A percentile compares a stretch with the other conserved stretches of the same genome.
Evolutionary conservation across 495 filamentous ascomycete species (phyloP).

Genomic region (Tuber borchii): DNA sequence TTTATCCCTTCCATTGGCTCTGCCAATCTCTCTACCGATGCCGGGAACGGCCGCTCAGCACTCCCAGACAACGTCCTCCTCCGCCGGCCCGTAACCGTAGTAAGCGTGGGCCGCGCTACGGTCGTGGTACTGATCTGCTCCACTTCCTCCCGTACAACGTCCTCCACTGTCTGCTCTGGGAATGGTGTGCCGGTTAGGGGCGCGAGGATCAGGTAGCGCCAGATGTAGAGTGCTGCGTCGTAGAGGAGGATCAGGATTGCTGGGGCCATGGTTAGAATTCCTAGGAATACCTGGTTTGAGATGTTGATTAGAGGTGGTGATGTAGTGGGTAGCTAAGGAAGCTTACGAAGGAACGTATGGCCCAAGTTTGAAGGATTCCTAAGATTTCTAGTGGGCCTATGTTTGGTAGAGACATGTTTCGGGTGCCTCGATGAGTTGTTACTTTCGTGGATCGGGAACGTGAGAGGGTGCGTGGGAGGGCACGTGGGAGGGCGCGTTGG

Average conservation of each 20-base stretch:
- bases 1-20: neutral
- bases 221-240: slow-evolving; percentile 60
- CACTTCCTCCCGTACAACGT: neutral
- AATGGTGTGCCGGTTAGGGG: slow-evolving; percentile 4
- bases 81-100: neutral
- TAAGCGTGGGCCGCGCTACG: neutral
- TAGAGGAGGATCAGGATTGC: slow-evolving; percentile 62
- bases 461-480: neutral
- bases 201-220: slow-evolving; percentile 29
- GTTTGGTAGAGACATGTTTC: neutral
- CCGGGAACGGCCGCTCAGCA: neutral
- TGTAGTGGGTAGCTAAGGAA: neutral
- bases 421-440: neutral
- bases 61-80: neutral
- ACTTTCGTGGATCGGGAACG: neutral
- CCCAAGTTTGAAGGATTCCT: slow-evolving; percentile 50
- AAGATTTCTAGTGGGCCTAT: neutral
- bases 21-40: slow-evolving; percentile 13
- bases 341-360: slow-evolving; percentile 58
- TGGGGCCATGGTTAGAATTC: slow-evolving; percentile 58
- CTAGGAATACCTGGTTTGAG: slow-evolving; percentile 54
- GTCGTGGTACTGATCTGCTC: neutral
- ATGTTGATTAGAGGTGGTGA: neutral
- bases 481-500: neutral
- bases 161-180: slow-evolving; percentile 5